Evolutionary conservation across 2,329 filamentous ascomycete genomes (phyloP).

Genomic region (Epichloe baconii): DNA sequence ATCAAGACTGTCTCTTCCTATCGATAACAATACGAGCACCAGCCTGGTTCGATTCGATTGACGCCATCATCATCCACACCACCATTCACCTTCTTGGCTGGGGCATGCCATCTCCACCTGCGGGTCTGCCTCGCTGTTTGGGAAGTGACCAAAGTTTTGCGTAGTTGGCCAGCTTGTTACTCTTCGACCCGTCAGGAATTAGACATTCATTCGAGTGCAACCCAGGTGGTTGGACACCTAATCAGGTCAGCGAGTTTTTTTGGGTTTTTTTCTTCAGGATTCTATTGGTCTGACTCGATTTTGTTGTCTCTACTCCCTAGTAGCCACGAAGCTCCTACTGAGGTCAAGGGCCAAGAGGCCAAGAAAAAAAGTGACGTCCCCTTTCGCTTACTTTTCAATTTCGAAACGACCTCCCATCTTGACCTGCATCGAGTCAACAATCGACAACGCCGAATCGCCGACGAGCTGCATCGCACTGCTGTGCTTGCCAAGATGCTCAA

Average conservation of each 20-base stretch:
- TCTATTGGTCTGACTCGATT: too few species aligned
- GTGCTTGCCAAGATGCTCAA: slow-evolving; percentile 51
- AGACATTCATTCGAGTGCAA: too few species aligned
- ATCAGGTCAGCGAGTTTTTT: too few species aligned
- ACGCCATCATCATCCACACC: neutral
- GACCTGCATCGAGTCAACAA: neutral
- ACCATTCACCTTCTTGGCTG: neutral
- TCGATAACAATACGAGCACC: neutral
- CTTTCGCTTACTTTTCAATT: neutral
- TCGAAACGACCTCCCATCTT: neutral
- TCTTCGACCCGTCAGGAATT: too few species aligned
- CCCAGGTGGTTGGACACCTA: too few species aligned
- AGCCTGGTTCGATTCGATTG: neutral
- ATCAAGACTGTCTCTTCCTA: too few species aligned
- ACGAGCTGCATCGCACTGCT: neutral
- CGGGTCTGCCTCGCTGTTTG: neutral
- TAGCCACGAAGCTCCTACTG: too few species aligned
- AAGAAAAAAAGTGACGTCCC: neutral
- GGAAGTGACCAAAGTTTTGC: neutral
- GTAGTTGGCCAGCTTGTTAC: too few species aligned
- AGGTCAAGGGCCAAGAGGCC: neutral
- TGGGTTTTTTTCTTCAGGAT: too few species aligned
- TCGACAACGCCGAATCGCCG: neutral
- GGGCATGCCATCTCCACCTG: neutral
- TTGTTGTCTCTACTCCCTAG: too few species aligned